These are phyloP conservation scores for Trichosporon inkin DNA, from an alignment of 1,284 basidiomycete genomes.

Conservation along the genomic window DNA sequence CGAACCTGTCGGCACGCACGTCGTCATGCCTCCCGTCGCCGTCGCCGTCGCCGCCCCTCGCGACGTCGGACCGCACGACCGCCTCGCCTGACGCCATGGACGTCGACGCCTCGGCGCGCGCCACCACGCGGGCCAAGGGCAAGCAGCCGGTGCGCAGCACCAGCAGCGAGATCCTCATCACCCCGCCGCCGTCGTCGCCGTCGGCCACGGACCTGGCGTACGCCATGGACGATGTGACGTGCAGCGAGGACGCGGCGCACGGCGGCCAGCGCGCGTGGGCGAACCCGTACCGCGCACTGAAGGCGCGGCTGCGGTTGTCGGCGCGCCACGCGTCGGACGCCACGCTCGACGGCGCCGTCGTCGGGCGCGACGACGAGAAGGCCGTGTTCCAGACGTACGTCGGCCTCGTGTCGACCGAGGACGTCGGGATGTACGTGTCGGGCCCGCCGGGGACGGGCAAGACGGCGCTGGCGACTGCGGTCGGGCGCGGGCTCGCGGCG, in stretches of 20 bases:
- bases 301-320: slow-evolving; percentile 42
- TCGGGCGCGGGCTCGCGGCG: slow-evolving; percentile 30
- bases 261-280: background rate
- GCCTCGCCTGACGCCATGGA: slow-evolving; percentile 25
- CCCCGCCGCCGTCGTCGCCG: slow-evolving; percentile 39
- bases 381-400: slow-evolving; percentile 36
- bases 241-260: slow-evolving; percentile 2
- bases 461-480: slow-evolving; percentile 47
- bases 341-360: slow-evolving; percentile 28
- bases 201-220: slow-evolving; percentile 6
- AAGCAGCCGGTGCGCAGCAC: slow-evolving; percentile 7
- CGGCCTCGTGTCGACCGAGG: slow-evolving; percentile 22
- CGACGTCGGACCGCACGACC: slow-evolving; percentile 22
- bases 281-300: slow-evolving; percentile 48
- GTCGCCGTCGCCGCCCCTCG: slow-evolving; percentile 36
- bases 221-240: slow-evolving; percentile 15
- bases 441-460: slow-evolving; percentile 52
- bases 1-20: slow-evolving; percentile 10
- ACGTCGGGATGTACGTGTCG: slow-evolving; percentile 48
- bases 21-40: slow-evolving; percentile 33
- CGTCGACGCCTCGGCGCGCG: slow-evolving; percentile 23
- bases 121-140: slow-evolving; percentile 28
- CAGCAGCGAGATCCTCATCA: slow-evolving; percentile 21
- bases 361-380: slow-evolving; percentile 47
- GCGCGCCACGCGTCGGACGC: slow-evolving; percentile 14